Evolutionary conservation across 768 basidiomycete species (phyloP).

Genomic region (Leccinellum luteum): DNA sequence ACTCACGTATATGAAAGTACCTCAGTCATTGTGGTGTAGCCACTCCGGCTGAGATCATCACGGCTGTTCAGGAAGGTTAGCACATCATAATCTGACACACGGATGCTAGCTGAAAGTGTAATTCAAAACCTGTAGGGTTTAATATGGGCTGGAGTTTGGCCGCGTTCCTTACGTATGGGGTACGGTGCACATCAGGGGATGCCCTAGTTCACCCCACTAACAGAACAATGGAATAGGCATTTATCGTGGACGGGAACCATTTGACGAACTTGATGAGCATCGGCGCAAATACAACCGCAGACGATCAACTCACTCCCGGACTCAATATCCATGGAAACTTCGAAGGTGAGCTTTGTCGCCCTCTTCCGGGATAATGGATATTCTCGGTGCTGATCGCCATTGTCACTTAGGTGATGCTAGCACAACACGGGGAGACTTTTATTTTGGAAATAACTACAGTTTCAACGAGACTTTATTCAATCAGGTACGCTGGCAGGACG

Average conservation of each 20-base stretch:
- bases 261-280: constrained; percentile 28
- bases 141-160: constrained; percentile 26
- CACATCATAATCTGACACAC: not conserved
- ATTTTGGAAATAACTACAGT: constrained; percentile 24
- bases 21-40: constrained; percentile 17
- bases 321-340: constrained; percentile 24
- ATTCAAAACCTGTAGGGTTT: constrained; percentile 11
- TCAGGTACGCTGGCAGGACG: constrained; percentile 8
- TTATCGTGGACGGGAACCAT: constrained; percentile 27
- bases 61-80: constrained; percentile 22
- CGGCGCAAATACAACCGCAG: constrained; percentile 20
- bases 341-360: constrained; percentile 12
- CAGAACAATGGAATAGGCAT: constrained; percentile 9
- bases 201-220: not conserved
- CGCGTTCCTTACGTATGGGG: constrained; percentile 20
- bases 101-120: not conserved
- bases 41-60: constrained; percentile 24
- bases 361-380: not conserved
- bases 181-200: constrained; percentile 7
- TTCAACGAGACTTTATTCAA: constrained; percentile 30
- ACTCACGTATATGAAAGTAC: constrained; percentile 12
- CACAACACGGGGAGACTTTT: constrained; percentile 24
- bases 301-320: constrained; percentile 13
- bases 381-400: not conserved
- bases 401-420: constrained; percentile 21